Evolutionary conservation across 2,329 filamentous ascomycete genomes (phyloP), one percentile per base, ranked within the genome.

Genomic region (Neocucurbitaria cava): DNA sequence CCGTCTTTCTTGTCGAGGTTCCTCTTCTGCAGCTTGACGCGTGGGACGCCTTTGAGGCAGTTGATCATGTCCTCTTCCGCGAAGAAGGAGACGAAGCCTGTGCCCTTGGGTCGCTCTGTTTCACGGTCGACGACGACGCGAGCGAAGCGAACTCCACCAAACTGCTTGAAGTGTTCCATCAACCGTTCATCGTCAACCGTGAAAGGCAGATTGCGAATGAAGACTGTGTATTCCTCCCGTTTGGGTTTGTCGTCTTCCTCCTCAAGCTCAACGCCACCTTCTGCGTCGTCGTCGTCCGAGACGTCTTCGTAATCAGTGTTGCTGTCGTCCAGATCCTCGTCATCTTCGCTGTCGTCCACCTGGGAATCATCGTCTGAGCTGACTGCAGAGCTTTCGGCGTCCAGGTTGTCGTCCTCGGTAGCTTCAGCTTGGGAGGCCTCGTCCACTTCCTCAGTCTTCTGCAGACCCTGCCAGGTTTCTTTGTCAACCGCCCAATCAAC

Each of bases 401-500:
- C 73, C 41, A 68, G 72, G 2, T 77, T 74, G 3, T 75, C 73
- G 3, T 77, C 73, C 18, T 76, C 74, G 8, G 67, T 73, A 8
- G 67, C 68, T 4, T 66, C 69, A 24, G 77, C 74, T 5, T 77
- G 76, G 8, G 75, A 75, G 3, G 77, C 72, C 1, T 81, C 80
- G 3, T 76, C 70, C 4, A 76, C 71, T 28, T 74, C 68, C 21
- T 73, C 71, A 5, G 69, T 57, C 46, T 81, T 79, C 59, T 87
- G 81, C 28, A 73, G 59, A 57, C 87, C 83, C 58, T 93, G 85
- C 92, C 92, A 99, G 6, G 89, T 87, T 38, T 88, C 84, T 79
- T 96, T 96, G 56, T 97, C 92, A 3, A 98, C 92, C 28, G 96
- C 94, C 91, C 92, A 99, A 78, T 99, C 95, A 6, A 99, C 95